Evolutionary conservation across 306 rosid genomes (phyloP).

Genomic region (Dryas alaskensis): DNA sequence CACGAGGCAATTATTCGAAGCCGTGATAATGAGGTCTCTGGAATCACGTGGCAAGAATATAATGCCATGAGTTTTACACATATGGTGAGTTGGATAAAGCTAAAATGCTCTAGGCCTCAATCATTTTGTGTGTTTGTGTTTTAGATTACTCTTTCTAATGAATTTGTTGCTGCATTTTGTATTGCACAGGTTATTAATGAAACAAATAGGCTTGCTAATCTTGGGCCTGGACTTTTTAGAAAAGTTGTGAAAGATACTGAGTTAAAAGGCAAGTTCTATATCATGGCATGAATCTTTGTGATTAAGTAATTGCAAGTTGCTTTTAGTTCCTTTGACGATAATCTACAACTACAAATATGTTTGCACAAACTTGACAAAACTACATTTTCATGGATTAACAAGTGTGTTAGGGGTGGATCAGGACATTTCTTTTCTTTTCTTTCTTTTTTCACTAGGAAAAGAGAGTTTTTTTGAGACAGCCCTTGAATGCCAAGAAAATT

Average conservation of each 20-base stretch:
- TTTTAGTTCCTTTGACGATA: too few species aligned
- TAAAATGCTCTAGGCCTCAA: not conserved
- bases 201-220: conserved; percentile 11
- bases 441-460: not conserved
- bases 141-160: not conserved
- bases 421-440: not conserved
- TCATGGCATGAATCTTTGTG: not conserved
- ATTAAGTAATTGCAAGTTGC: too few species aligned
- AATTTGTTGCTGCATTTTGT: not conserved
- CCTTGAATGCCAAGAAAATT: not conserved
- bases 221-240: conserved; percentile 11
- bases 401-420: not conserved
- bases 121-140: not conserved
- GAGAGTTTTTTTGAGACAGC: not conserved
- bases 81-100: conserved; percentile 8
- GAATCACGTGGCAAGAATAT: conserved; percentile 23
- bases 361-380: too few species aligned
- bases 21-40: not conserved
- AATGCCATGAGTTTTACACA: conserved; percentile 23
- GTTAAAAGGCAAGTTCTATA: conserved; percentile 8
- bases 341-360: too few species aligned
- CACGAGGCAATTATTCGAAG: conserved; percentile 11
- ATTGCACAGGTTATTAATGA: conserved; percentile 19
- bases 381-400: not conserved
- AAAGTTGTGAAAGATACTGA: conserved; percentile 9